These are phyloP conservation scores for Orbilia javanica DNA, from an alignment of 2,329 filamentous ascomycete genomes.

Conservation along the genomic window DNA sequence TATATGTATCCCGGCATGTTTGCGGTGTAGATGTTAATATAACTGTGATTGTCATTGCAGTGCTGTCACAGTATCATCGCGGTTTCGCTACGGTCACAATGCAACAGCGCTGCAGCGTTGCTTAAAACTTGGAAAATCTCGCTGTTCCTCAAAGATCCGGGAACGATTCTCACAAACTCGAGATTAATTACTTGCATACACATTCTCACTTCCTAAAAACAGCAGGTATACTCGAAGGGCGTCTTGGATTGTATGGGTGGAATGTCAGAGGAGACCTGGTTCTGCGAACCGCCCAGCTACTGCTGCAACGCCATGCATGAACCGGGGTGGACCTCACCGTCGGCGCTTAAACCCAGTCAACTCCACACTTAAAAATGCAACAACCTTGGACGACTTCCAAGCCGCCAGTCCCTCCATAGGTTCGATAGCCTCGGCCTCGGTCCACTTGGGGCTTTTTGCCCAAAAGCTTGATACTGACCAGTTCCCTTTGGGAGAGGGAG, in stretches of 20 bases:
- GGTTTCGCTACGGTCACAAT: neutral
- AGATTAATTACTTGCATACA: neutral
- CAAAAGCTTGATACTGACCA: conserved; percentile 11
- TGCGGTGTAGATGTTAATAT: neutral
- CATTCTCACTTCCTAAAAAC: neutral
- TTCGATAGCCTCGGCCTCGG: conserved; percentile 11
- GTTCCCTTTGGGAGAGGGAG: neutral
- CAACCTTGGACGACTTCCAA: conserved; percentile 5
- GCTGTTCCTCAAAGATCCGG: neutral
- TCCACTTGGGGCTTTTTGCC: neutral
- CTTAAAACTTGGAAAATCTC: neutral
- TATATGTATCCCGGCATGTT: too few relatives aligned
- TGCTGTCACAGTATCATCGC: neutral
- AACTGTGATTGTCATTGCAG: neutral
- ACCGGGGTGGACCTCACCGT: conserved; percentile 28
- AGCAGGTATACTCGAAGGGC: conserved; percentile 15
- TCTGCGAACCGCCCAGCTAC: conserved; percentile 31
- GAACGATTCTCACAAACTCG: neutral
- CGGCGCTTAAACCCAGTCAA: conserved; percentile 35
- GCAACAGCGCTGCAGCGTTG: neutral
- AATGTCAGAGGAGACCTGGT: neutral
- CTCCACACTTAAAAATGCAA: conserved; percentile 46
- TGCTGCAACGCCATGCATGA: conserved; percentile 26
- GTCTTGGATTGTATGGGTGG: neutral
- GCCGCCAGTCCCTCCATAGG: too few relatives aligned